These are phyloP conservation scores for Heimioporus sp. DNA, from an alignment of 768 basidiomycete species.

Conservation along the genomic window DNA sequence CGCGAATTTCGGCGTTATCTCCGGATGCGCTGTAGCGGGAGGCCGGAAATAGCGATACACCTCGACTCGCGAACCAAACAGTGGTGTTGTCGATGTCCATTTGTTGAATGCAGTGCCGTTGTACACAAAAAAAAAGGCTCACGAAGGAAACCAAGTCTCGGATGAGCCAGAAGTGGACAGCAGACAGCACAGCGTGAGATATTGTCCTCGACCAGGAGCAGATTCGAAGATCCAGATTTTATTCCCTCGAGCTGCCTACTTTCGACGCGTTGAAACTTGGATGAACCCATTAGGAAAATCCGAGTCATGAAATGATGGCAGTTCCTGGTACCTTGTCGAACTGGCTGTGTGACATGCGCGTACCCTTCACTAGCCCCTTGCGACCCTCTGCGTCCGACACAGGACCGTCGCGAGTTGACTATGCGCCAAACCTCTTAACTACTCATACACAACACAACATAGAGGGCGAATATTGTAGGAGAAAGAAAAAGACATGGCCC, in stretches of 20 bases:
- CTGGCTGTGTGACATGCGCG: conserved; percentile 15
- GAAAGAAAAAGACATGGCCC: not conserved
- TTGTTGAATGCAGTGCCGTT: not conserved
- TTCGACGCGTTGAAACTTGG: not conserved
- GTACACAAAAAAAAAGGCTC: not conserved
- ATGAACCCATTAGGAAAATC: not conserved
- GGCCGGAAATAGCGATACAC: not conserved
- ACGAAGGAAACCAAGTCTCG: not conserved
- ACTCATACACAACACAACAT: not conserved
- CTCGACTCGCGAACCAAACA: not conserved
- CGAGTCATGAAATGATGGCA: no score
- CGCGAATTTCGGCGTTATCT: conserved; percentile 15
- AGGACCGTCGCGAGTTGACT: conserved; percentile 9
- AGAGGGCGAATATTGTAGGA: not conserved
- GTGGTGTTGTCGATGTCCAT: not conserved
- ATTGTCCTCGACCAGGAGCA: no score
- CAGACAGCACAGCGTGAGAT: not conserved
- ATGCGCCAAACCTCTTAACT: conserved; percentile 5
- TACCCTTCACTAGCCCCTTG: conserved; percentile 4
- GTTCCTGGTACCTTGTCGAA: conserved; percentile 23
- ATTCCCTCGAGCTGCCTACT: not conserved
- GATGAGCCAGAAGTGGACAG: not conserved
- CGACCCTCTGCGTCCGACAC: conserved; percentile 2
- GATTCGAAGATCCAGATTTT: not conserved
- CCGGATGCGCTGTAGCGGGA: conserved; percentile 1